phyloP scores from a whole-genome alignment of 495 filamentous ascomycete species.

The Talaromyces stipitatus region DNA sequence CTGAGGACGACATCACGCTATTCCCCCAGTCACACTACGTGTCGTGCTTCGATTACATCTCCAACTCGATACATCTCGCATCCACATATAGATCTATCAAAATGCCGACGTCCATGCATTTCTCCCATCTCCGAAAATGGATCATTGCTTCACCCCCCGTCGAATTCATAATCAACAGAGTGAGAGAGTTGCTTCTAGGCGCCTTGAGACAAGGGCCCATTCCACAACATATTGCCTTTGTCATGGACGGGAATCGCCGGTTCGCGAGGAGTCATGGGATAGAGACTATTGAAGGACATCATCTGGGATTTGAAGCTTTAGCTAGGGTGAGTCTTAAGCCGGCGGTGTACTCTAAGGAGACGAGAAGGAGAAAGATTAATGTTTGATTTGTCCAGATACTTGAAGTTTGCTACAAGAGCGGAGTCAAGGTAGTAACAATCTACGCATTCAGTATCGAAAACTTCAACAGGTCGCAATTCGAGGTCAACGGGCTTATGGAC shows the following conservation, averaged over 20 bases:
- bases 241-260: constrained; percentile 95
- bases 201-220: constrained; percentile 84
- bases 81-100: background rate
- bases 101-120: constrained; percentile 52
- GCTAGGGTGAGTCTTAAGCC: constrained; percentile 51
- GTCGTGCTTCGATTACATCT: background rate
- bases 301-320: constrained; percentile 89
- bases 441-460: constrained; percentile 99
- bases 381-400: constrained; percentile 53
- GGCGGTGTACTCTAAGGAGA: background rate
- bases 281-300: constrained; percentile 96
- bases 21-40: background rate
- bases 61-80: background rate
- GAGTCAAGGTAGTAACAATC: constrained; percentile 88
- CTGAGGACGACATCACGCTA: background rate
- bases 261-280: constrained; percentile 86
- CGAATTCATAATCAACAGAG: constrained; percentile 66
- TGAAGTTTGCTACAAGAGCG: constrained; percentile 95
- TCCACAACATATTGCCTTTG: constrained; percentile 90
- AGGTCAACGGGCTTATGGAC: constrained; percentile 95
- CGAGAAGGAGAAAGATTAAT: constrained; percentile 5
- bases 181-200: constrained; percentile 77
- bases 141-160: constrained; percentile 79
- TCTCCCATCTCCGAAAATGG: constrained; percentile 77
- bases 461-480: constrained; percentile 96